Evolutionary conservation across 73 alveolate genomes (phyloP), one percentile per base, ranked within the genome.

Genomic region (Breviolum minutum): DNA sequence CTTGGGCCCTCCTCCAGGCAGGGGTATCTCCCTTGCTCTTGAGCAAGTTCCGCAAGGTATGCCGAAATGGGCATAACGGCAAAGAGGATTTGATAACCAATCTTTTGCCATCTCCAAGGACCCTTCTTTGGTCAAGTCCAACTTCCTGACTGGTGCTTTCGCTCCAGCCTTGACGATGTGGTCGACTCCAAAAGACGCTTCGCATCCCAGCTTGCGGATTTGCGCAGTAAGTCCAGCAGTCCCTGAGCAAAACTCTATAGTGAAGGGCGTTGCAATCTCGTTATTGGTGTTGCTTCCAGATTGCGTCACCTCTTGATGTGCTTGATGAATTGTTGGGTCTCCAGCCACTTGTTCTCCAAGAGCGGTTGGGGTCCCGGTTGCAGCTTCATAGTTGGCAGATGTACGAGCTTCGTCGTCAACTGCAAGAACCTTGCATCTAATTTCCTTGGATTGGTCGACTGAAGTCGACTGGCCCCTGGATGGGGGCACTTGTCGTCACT

Each of bases 221-320:
- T 74, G 84, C 24, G 84, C 84, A 5, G 84, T 74, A 61, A 74
- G 84, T 6, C 84, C 84, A n/a, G 84, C 84, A 5, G 84, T 74
- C 22, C 84, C n/a, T n/a, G n/a, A n/a, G n/a, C n/a, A n/a, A n/a
- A n/a, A n/a, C n/a, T n/a, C n/a, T n/a, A n/a, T n/a, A 61, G 62
- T 61, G 29, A 74, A 74, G 60, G 84, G 80, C 8, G 27, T 16
- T 70, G 80, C 27, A 70, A 16, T 30, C 80, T 70, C 80, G 30
- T 70, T 30, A 70, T 26, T n/a, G n/a, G n/a, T n/a, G n/a, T n/a
- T n/a, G n/a, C n/a, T n/a, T n/a, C n/a, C n/a, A n/a, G n/a, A n/a
- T n/a, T n/a, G n/a, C n/a, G n/a, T n/a, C n/a, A n/a, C n/a, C n/a
- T n/a, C n/a, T n/a, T n/a, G n/a, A n/a, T n/a, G n/a, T n/a, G n/a